Conservation (phyloP, 2,329 filamentous ascomycete species). For the Fusarium sp. region DNA sequence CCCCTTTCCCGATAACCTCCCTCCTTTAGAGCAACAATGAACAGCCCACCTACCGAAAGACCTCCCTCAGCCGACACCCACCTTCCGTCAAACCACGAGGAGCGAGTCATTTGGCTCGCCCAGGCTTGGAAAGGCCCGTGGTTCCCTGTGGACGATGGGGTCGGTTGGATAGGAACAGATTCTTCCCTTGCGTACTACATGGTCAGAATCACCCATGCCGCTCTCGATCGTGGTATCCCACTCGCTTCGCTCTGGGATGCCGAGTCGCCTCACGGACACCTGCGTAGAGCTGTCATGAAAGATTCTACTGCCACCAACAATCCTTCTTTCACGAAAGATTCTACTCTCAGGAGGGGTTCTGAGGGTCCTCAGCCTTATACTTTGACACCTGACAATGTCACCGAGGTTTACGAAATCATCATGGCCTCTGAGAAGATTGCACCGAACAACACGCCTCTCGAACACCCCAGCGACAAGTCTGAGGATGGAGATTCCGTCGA, state of each 20-base stretch:
- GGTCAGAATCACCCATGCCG: not conserved
- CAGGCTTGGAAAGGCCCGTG: not conserved
- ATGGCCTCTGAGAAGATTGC: not conserved
- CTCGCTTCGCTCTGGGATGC: not conserved
- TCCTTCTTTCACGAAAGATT: not conserved
- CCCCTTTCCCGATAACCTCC: not conserved
- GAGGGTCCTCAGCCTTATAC: not conserved
- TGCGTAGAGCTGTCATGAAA: not conserved
- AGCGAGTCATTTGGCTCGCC: not conserved
- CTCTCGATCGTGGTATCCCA: not conserved
- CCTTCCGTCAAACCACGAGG: not conserved
- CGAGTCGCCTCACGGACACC: not conserved
- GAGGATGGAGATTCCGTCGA: not conserved
- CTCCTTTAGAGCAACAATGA: not conserved
- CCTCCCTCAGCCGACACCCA: not conserved
- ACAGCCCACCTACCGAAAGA: not conserved
- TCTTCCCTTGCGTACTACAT: not conserved
- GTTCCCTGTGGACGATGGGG: not conserved
- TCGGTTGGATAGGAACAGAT: not conserved
- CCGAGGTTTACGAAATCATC: not conserved
- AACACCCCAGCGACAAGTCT: not conserved
- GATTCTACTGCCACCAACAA: not conserved
- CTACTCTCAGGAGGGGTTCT: not conserved
- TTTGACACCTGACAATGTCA: not conserved
- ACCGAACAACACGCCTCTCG: no score